Evolutionary conservation across 495 filamentous ascomycete genomes (phyloP).

Genomic region (Sordaria brevicollis): DNA sequence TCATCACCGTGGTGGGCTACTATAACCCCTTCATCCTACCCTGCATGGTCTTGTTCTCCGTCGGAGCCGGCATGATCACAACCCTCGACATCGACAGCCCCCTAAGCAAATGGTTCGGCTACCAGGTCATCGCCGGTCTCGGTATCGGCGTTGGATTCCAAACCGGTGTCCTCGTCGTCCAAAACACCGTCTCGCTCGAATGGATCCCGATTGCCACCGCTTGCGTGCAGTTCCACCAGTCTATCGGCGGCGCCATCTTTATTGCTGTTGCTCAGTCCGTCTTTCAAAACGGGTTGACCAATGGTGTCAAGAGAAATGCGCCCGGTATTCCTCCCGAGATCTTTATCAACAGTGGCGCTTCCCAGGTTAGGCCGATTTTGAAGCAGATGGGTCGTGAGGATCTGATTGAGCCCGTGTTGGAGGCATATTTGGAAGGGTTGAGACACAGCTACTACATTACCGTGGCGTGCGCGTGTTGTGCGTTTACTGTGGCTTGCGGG

Average conservation of each 20-base stretch:
- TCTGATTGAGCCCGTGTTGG: conserved; percentile 22
- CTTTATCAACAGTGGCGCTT: conserved; percentile 37
- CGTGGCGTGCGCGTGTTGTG: conserved; percentile 25
- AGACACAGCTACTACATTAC: conserved; percentile 35
- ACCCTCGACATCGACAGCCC: conserved; percentile 37
- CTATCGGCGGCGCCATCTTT: conserved; percentile 60
- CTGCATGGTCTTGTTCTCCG: conserved; percentile 33
- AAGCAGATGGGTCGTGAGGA: conserved; percentile 15
- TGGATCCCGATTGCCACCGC: conserved; percentile 55
- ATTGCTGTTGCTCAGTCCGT: conserved; percentile 55
- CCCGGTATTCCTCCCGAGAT: conserved; percentile 21
- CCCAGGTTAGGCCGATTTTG: conserved; percentile 29
- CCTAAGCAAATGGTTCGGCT: conserved; percentile 41
- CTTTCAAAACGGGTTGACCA: conserved; percentile 51
- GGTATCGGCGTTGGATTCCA: conserved; percentile 38
- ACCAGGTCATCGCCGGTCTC: conserved; percentile 38
- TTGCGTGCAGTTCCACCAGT: conserved; percentile 56
- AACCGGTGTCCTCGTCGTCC: conserved; percentile 42
- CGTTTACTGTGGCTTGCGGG: conserved; percentile 28
- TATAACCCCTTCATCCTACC: conserved; percentile 41
- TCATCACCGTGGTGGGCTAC: conserved; percentile 38
- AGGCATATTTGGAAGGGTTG: conserved; percentile 35
- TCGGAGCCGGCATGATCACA: conserved; percentile 41
- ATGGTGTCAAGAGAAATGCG: conserved; percentile 14
- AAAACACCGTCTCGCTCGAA: conserved; percentile 33